Percentiles rank a stretch among this genome's conserved stretches.
These are phyloP conservation scores for grape (Vitis vinifera) DNA, from an alignment of 164 flowering plant genomes.

Conservation along the genomic window ASM3070453v1 NC_081812.1:13063501-13064000, in stretches of 20 bases:
- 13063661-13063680: background rate
- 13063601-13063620: background rate
- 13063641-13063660: background rate
- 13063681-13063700: background rate
- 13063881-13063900: conserved; percentile 60
- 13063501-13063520: no score
- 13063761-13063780: conserved; percentile 29
- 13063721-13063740: background rate
- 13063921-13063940: conserved; percentile 69
- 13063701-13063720: background rate
- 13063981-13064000: background rate
- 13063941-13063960: conserved; percentile 71
- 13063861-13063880: conserved; percentile 49
- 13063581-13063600: background rate
- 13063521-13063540: no score
- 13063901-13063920: conserved; percentile 48
- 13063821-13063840: conserved; percentile 24
- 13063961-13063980: conserved; percentile 3
- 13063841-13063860: conserved; percentile 70
- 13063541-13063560: no score
- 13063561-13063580: no score
- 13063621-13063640: background rate
- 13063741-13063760: background rate
- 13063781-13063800: conserved; percentile 16
- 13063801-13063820: conserved; percentile 10